Base-by-base conservation (phyloP, 1,284 basidiomycete species). In the Tetrapyrgos nigripes region DNA sequence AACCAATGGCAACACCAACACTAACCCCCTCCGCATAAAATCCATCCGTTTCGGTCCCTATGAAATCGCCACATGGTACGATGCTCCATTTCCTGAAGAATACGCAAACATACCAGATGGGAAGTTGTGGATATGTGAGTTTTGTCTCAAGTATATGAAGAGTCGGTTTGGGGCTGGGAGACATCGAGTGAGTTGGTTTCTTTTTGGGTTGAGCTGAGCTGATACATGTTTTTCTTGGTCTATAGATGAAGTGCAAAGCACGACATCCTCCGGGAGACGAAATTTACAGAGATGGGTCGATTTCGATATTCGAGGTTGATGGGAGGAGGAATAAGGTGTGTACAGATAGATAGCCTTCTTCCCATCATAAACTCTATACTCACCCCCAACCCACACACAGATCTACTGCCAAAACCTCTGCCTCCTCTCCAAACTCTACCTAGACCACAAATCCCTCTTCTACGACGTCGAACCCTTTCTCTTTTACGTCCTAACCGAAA, bases 401-500 rank as follows among this genome's bases (percentile, higher is more conserved):
- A 98, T 98, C 68, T 99, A 98, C 75, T 99, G 97, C 73, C 97
- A 99, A 74, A 98, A 99, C 72, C 84, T 99, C n/a, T 99, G 97
- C 76, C 82, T 99, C 56, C 83, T 99, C 28, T 97, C 97, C 58
- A 99, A 98, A 77, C 98, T 98, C 94, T 99, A 99, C 74, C 86
- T 99, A 64, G 96, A 99, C 72, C 97, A 98, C 81, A 99, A 99
- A 77, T 98, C 97, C 21, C 86, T 99, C 45, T 99, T 99, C 77
- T 99, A 99, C 78, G 97, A 99, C 74, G 97, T 99, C 60, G 97
- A 99, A 75, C 97, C 97, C 0, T 99, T 99, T 77, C 79, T 99
- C 29, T 99, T 99, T 78, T 99, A 99, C 76, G 94, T 99, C 67
- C 95, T 98, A 79, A 93, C 96, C 2, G 93, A 98, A 73, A 83